Base-by-base conservation (phyloP, 768 basidiomycete genomes). In the Panellus pusillus region DNA sequence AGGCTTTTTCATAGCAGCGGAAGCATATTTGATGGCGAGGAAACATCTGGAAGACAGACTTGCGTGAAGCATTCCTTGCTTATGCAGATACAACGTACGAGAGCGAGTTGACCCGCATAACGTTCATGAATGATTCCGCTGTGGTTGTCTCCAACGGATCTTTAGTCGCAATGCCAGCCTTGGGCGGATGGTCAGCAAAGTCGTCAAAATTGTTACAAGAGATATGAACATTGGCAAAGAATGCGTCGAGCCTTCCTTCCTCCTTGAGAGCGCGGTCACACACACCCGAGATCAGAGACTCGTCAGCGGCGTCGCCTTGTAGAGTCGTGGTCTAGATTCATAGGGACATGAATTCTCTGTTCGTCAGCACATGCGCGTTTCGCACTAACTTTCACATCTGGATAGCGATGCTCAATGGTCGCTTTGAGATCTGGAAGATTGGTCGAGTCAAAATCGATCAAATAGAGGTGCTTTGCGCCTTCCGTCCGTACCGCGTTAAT, bases 211-310 rank as follows among this genome's bases (percentile, higher is more conserved):
- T 11, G 45, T n/a, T 14, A 11, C 14, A 11, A 9, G 27, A 44
- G 17, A 44, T 19, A 47, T 83, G 47, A 64, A 92, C 94, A 67
- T 98, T 97, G 31, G 95, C 95, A 66, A 94, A 98, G 77, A 97
- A 97, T 58, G 95, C 85, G 61, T 98, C 95, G 12, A 98, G 76
- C 54, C 83, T 79, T 9, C 93, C 93, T 65, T 95, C 87, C 55
- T 97, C 93, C 39, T 79, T 70, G 29, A 93, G 63, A 2, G 89
- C 91, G 52, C 75, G 83, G 52, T 86, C 72, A 67, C 93, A 93
- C 1, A 93, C 67, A 6, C 70, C 71, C 18, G 80, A 74, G 51
- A 97, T 86, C 9, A 86, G 79, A 12, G 69, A 61, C 48, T 93
- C 86, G 64, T 92, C 84, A 17, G 93, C 86, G 13, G 93, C 94